Evolutionary conservation across 2,329 filamentous ascomycete genomes (phyloP).

Genomic region (Botrytis deweyae): DNA sequence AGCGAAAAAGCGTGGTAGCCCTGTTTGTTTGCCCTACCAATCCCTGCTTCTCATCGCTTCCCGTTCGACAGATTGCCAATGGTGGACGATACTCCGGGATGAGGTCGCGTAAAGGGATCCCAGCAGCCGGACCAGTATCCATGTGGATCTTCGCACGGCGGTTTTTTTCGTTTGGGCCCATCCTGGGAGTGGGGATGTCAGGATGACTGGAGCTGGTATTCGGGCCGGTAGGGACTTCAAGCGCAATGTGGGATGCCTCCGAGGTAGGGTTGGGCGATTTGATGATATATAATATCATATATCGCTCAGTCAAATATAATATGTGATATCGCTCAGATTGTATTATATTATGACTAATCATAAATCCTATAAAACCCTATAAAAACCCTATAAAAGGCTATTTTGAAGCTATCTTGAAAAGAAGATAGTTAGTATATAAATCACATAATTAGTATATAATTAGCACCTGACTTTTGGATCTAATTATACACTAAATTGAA

Average conservation of each 20-base stretch:
- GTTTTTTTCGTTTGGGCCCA: neutral
- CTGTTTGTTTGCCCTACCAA: conserved; percentile 1
- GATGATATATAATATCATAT: too few relatives aligned
- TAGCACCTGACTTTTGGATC: too few relatives aligned
- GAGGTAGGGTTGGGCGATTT: too few relatives aligned
- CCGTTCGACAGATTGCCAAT: neutral
- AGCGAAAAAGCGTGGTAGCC: conserved; percentile 8
- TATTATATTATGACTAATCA: too few relatives aligned
- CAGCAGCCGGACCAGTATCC: neutral
- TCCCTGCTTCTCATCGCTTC: neutral
- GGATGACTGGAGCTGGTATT: neutral
- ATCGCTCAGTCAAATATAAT: too few relatives aligned
- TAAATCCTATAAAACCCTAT: too few relatives aligned
- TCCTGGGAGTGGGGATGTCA: neutral
- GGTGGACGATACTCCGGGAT: neutral
- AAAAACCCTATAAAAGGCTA: too few relatives aligned
- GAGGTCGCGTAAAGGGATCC: neutral
- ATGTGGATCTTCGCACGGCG: neutral
- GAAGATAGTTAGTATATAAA: too few relatives aligned
- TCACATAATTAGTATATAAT: too few relatives aligned
- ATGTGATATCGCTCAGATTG: too few relatives aligned
- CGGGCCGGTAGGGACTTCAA: neutral
- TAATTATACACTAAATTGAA: too few relatives aligned
- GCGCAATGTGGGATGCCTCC: neutral
- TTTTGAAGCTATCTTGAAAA: too few relatives aligned